phyloP scores from a whole-genome alignment of 441 rosid genomes.

The Populus hybrid region DNA sequence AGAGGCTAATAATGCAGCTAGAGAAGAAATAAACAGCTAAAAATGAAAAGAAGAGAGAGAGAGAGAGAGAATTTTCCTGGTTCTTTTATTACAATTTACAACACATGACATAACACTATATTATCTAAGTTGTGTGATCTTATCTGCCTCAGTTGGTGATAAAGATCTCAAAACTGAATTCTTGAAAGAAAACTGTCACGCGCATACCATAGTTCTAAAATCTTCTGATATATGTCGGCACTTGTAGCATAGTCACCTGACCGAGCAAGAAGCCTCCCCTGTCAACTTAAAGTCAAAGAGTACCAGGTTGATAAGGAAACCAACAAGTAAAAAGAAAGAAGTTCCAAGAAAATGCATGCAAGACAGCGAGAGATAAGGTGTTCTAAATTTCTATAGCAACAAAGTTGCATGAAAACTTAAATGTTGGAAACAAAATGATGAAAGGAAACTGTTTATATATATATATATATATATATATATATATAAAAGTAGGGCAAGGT shows the following conservation, averaged over 20 bases:
- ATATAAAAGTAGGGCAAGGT: too few species aligned
- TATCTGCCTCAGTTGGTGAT: slow-evolving; percentile 5
- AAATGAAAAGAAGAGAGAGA: not conserved
- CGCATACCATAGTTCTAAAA: slow-evolving; percentile 78
- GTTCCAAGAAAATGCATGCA: slow-evolving; percentile 10
- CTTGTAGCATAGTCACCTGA: slow-evolving; percentile 74
- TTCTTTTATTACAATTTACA: not conserved
- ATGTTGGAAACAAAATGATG: too few species aligned
- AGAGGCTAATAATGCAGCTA: not conserved
- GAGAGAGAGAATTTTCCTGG: not conserved
- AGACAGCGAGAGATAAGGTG: not conserved
- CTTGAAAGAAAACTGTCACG: not conserved
- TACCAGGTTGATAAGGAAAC: slow-evolving; percentile 39
- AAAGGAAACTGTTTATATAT: too few species aligned
- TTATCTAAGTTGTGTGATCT: not conserved
- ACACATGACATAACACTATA: not conserved
- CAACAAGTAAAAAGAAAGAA: slow-evolving; percentile 10
- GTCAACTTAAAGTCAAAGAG: slow-evolving; percentile 90
- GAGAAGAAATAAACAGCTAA: not conserved
- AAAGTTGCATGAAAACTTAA: not conserved
- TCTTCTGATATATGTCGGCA: slow-evolving; percentile 60
- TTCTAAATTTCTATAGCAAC: not conserved
- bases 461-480: too few species aligned
- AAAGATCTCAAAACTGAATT: not conserved
- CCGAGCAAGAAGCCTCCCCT: slow-evolving; percentile 98